Conservation (phyloP, 176 grass and related monocot species). For the Juncus inflexus region DNA sequence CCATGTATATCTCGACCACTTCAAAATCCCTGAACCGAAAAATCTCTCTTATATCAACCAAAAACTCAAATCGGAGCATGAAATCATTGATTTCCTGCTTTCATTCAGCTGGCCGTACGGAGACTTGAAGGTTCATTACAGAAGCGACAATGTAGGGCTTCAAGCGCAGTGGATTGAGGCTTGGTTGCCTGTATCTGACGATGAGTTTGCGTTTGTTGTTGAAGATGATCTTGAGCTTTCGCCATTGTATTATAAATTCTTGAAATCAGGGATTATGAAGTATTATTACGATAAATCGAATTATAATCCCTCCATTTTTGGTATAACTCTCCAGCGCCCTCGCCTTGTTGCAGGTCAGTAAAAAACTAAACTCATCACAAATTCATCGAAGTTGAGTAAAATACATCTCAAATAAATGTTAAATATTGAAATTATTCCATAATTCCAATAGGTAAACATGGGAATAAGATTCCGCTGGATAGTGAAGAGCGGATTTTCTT, state of each 20-base stretch:
- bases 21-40: conserved; percentile 3
- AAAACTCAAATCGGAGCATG: conserved; percentile 41
- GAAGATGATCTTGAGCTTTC: conserved; percentile 95
- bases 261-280: conserved; percentile 56
- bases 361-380: not conserved
- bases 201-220: conserved; percentile 93
- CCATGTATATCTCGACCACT: conserved; percentile 80
- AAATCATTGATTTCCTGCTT: conserved; percentile 56
- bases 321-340: conserved; percentile 79
- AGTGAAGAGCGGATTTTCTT: conserved; percentile 70
- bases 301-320: conserved; percentile 70
- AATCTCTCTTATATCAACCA: conserved; percentile 24
- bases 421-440: conserved; percentile 27
- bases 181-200: conserved; percentile 84
- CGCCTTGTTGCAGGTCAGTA: conserved; percentile 81
- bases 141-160: conserved; percentile 60
- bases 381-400: conserved; percentile 10
- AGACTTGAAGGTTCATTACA: conserved; percentile 66
- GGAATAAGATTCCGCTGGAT: conserved; percentile 78
- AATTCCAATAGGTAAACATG: conserved; percentile 73
- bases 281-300: conserved; percentile 82
- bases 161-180: conserved; percentile 97
- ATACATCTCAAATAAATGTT: conserved; percentile 12
- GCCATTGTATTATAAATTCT: conserved; percentile 67
- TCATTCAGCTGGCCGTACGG: conserved; percentile 61